phyloP scores from a whole-genome alignment of 2,329 filamentous ascomycete species.

The Lasiodiplodia gonubiensis region DNA sequence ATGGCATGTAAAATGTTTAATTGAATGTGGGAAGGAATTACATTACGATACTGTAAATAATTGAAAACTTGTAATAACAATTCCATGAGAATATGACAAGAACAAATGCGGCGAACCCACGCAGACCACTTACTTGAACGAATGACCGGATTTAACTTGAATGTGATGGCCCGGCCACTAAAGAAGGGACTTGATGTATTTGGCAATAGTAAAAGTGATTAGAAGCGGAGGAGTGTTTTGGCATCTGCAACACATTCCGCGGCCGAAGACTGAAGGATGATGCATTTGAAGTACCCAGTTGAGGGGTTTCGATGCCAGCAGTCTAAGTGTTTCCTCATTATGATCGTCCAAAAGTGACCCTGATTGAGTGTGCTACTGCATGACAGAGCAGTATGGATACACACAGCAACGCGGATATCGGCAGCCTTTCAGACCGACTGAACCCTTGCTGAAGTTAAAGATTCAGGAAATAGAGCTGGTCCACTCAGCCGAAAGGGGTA shows the following conservation, averaged over 20 bases:
- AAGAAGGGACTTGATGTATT: background rate
- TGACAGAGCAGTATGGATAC: background rate
- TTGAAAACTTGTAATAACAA: background rate
- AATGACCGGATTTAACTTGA: background rate
- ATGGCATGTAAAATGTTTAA: background rate
- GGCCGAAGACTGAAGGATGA: background rate
- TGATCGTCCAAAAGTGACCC: too few relatives aligned
- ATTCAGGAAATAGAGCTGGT: background rate
- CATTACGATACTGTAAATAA: conserved; percentile 2
- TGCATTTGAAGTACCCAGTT: too few relatives aligned
- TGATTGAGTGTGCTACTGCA: background rate
- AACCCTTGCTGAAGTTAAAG: background rate
- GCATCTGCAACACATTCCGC: background rate
- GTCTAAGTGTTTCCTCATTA: too few relatives aligned
- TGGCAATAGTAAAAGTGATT: background rate
- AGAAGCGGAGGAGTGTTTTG: background rate
- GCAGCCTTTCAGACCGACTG: background rate
- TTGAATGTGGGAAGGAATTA: background rate
- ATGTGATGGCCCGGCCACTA: background rate
- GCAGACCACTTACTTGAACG: too few relatives aligned
- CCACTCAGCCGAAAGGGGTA: background rate
- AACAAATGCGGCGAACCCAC: background rate
- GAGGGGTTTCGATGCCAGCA: too few relatives aligned
- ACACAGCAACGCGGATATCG: background rate
- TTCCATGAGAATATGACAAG: background rate